Evolutionary conservation across 305 asterid genomes (phyloP), one percentile per base, ranked within the genome.

Genomic region (Ruellia speciosa): DNA sequence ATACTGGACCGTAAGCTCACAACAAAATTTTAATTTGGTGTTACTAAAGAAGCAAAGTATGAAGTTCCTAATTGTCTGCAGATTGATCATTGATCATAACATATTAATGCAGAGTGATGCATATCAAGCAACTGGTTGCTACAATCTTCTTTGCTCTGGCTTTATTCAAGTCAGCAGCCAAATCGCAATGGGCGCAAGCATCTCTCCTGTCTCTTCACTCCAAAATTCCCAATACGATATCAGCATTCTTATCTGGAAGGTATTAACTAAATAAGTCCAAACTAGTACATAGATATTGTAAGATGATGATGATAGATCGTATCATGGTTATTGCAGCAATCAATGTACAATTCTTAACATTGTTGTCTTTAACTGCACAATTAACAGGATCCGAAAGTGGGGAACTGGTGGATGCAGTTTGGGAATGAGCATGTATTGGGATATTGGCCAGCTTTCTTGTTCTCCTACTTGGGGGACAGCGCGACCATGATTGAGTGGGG

Each of bases 71-170:
- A n/a, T n/a, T n/a, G n/a, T n/a, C n/a, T n/a, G n/a, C n/a, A n/a
- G n/a, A n/a, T n/a, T n/a, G n/a, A n/a, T n/a, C n/a, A n/a, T n/a
- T n/a, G n/a, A n/a, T n/a, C n/a, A n/a, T n/a, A n/a, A n/a, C n/a
- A n/a, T n/a, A n/a, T 46, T 59, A 34, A 49, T 66, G 63, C 77
- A 87, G 96, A 84, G 96, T 57, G 96, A 87, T 82, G 96, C 94
- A 41, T 87, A 87, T 79, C 96, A 84, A 76, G 96, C 96, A 43
- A 87, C 96, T 3, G 96, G 96, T 33, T 87, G 96, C 81, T 87
- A 87, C 81, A 87, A 87, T 54, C 81, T 87, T 50, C 87, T 87
- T 0, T 87, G 96, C 85, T 84, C 94, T 14, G 96, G 96, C 47
- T 87, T 87, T 74, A 84, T 87, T 74, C 96, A 87, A 77, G 76